These are phyloP conservation scores for Vararia minispora DNA, from an alignment of 768 basidiomycete genomes.

Conservation along the genomic window DNA sequence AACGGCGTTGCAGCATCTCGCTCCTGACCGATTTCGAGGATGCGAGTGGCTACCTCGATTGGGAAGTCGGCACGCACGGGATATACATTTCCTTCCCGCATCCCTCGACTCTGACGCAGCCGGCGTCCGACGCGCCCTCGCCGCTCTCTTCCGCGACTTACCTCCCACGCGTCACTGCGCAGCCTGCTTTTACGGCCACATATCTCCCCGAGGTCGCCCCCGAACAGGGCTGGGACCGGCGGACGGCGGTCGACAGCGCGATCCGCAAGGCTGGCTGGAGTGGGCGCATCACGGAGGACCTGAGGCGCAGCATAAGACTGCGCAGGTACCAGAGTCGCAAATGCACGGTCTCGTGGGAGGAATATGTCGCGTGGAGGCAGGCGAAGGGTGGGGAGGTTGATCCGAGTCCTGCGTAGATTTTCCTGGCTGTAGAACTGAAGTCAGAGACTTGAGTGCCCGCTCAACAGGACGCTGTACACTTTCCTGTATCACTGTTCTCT, in stretches of 20 bases:
- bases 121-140: conserved; percentile 55
- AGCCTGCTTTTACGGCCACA: conserved; percentile 60
- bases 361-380: conserved; percentile 68
- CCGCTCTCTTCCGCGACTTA: conserved; percentile 57
- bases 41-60: conserved; percentile 77
- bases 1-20: conserved; percentile 55
- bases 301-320: conserved; percentile 64
- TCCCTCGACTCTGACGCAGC: conserved; percentile 41
- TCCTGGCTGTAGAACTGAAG: no score
- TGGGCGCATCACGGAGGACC: conserved; percentile 71
- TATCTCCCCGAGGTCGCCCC: conserved; percentile 90
- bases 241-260: conserved; percentile 83
- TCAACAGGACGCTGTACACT: no score
- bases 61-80: conserved; percentile 88
- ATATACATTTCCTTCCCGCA: conserved; percentile 84
- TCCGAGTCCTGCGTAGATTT: conserved; percentile 13
- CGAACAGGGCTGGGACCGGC: conserved; percentile 90
- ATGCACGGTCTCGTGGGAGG: conserved; percentile 59
- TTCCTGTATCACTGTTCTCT: no score
- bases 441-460: no score
- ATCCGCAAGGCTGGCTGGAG: conserved; percentile 91
- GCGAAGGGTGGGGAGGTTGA: conserved; percentile 30
- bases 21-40: conserved; percentile 91
- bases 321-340: conserved; percentile 74
- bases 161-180: conserved; percentile 29